Evolutionary conservation across 108 stramenopile genomes (phyloP).

Genomic region (Nannochloropsis gaditana): DNA sequence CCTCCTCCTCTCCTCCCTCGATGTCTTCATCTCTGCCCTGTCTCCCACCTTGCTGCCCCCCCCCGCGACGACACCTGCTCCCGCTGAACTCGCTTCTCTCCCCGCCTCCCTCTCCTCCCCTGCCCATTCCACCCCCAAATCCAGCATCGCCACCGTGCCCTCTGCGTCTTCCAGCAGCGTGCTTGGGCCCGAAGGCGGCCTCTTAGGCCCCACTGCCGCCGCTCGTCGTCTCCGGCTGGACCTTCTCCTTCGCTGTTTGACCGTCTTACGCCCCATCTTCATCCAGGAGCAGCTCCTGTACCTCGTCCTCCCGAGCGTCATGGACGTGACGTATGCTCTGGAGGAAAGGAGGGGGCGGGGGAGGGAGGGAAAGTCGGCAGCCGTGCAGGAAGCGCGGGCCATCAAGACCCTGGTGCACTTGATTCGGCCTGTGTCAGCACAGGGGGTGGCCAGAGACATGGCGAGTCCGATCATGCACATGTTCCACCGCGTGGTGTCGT

Average conservation of each 20-base stretch:
- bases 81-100: background rate
- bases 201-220: background rate
- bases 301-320: background rate
- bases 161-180: background rate
- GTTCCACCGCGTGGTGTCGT: background rate
- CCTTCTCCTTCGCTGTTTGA: background rate
- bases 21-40: background rate
- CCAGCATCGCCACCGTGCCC: background rate
- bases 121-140: background rate
- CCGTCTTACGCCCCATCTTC: slow-evolving; percentile 15
- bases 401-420: background rate
- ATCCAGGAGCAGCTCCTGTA: slow-evolving; percentile 11
- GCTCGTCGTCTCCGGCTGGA: background rate
- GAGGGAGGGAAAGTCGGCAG: slow-evolving; percentile 2
- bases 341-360: background rate
- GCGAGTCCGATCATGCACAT: slow-evolving; percentile 23
- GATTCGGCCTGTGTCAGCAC: background rate
- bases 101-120: slow-evolving; percentile 8
- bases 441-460: slow-evolving; percentile 16
- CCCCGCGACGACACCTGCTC: background rate
- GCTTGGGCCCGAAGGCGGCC: background rate
- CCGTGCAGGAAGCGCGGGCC: background rate
- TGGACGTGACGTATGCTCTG: background rate
- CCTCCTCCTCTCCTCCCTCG: slow-evolving; percentile 56
- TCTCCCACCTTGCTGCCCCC: background rate